A percentile compares a stretch with the other conserved stretches of the same genome.
These are phyloP conservation scores for Erucastrum elatum DNA, from an alignment of 345 rosid species.

Conservation along the genomic window DNA sequence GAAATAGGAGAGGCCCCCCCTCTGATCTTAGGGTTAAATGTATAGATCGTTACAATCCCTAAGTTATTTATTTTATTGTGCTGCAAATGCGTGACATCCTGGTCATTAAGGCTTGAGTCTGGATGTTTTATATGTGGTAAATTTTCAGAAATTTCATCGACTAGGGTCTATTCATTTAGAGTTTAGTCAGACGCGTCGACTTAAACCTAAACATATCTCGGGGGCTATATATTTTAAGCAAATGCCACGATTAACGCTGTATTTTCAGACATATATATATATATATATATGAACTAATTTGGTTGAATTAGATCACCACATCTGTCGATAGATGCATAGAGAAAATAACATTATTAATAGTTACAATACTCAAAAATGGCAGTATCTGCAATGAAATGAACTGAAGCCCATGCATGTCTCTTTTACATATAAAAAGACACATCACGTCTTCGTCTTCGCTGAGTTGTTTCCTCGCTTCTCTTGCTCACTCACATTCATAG, in stretches of 20 bases:
- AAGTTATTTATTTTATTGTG: too few species aligned
- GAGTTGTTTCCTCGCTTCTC: slow-evolving; percentile 21
- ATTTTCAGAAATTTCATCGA: not conserved
- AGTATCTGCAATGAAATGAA: not conserved
- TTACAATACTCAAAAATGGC: not conserved
- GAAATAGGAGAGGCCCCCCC: too few species aligned
- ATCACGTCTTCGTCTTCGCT: slow-evolving; percentile 28
- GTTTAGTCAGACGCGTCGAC: not conserved
- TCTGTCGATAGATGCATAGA: not conserved
- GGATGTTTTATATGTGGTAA: not conserved
- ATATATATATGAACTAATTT: not conserved
- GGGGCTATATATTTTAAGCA: not conserved
- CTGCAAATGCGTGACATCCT: too few species aligned
- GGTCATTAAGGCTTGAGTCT: not conserved
- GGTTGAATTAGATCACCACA: not conserved
- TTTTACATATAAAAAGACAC: slow-evolving; percentile 30
- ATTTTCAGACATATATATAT: not conserved
- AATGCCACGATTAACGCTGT: not conserved
- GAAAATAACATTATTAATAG: not conserved
- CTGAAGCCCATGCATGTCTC: slow-evolving; percentile 36
- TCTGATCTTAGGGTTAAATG: not conserved
- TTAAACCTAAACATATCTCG: not conserved
- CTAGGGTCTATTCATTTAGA: not conserved
- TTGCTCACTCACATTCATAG: not conserved
- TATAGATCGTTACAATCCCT: not conserved